phyloP scores from a whole-genome alignment of 768 basidiomycete genomes.

The Dendrothele bispora region DNA sequence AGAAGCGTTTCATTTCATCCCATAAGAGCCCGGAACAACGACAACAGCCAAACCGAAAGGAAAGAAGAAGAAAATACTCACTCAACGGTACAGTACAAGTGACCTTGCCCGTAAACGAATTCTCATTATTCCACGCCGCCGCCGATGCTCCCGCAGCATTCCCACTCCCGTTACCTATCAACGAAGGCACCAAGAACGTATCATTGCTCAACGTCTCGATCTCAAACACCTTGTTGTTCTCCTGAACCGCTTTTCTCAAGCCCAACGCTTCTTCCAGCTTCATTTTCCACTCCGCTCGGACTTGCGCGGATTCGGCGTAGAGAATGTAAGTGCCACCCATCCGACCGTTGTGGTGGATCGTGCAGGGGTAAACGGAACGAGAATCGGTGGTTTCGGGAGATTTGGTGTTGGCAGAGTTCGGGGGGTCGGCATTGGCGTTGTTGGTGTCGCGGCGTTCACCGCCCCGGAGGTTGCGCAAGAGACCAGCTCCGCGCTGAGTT shows the following conservation, averaged over 20 bases:
- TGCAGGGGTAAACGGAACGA: conserved; percentile 84
- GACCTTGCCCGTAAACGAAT: conserved; percentile 76
- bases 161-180: conserved; percentile 25
- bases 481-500: conserved; percentile 69
- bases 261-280: conserved; percentile 89
- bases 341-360: conserved; percentile 87
- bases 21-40: no score
- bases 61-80: conserved; percentile 35
- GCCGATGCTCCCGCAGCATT: conserved; percentile 20
- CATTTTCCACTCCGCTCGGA: conserved; percentile 83
- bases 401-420: background rate
- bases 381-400: conserved; percentile 29
- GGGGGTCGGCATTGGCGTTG: background rate
- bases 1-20: no score
- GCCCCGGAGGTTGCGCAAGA: conserved; percentile 64
- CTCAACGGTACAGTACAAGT: conserved; percentile 96
- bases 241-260: conserved; percentile 81
- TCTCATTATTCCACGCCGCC: conserved; percentile 75
- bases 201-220: conserved; percentile 86
- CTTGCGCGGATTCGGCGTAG: conserved; percentile 79
- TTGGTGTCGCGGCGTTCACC: conserved; percentile 25
- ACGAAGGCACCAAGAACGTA: conserved; percentile 81
- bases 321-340: conserved; percentile 59
- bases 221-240: conserved; percentile 94
- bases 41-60: background rate